Evolutionary conservation across 257 asterid species (phyloP), one percentile per base, ranked within the genome.

Genomic region (Echium plantagineum): DNA sequence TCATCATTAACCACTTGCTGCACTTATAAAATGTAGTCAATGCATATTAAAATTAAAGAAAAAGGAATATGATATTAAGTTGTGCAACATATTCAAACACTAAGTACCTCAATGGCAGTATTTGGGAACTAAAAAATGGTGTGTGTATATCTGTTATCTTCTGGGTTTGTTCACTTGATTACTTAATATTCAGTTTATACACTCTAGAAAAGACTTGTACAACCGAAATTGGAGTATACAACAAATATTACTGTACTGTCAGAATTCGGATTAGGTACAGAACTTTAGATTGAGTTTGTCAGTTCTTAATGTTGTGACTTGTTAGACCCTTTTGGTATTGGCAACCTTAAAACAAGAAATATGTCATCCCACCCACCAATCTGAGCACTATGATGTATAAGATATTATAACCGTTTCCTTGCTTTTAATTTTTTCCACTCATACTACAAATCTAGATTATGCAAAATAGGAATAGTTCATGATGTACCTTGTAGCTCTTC

Each of bases 1-100:
- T 89, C 98, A 93, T 93, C 98, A 89, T 89, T 72, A 93, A 86
- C 98, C 98, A 93, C 76, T 89, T 89, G 79, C 98, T 93, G 94
- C 77, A 79, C 69, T 52, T 49, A 80, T 35, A 49, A 35, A 57
- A 52, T 20, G 7, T 60, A 10, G 12, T 63, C 20, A 49, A 22
- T 56, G 12, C 3, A 1, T 10, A 42, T 12, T 10, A 12, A 10
- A 42, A 42, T 35, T 35, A 2, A 13, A 13, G 49, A 12, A 9
- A 42, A 42, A 42, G 16, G 49, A 35, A 35, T 10, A 7, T 7
- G 12, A 35, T 35, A 35, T 5, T 8, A 7, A 35, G 9, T 3
- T 35, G 49, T 42, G 49, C 49, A 42, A 42, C 49, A 10, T 42
- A 13, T 3, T 42, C 1, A 10, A 42, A 42, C 16, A 12, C 17